Conservation (phyloP, 2,329 filamentous ascomycete species). For the Diaporthe amygdali region DNA sequence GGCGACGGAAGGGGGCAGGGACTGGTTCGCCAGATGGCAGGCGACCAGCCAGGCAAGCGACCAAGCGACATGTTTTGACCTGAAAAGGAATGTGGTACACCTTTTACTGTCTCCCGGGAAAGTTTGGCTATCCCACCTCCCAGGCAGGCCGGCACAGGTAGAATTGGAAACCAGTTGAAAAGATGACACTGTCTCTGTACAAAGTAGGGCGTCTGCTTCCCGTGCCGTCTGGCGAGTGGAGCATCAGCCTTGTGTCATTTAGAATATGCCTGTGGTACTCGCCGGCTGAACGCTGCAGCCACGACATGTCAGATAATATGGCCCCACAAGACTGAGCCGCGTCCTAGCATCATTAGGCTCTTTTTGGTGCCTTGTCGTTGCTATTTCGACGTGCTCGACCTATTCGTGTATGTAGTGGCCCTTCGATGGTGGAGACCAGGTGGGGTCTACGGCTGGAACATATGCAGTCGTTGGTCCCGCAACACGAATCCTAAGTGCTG, state of each 20-base stretch:
- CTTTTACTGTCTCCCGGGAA: not conserved
- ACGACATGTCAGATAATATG: not conserved
- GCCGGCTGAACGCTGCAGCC: not conserved
- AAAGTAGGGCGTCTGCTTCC: not conserved
- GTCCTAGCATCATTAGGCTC: not conserved
- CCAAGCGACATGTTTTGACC: not conserved
- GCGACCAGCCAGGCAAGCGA: not conserved
- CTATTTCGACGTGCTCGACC: not conserved
- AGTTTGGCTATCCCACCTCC: not conserved
- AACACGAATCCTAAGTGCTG: not conserved
- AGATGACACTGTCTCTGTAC: not conserved
- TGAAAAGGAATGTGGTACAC: not conserved
- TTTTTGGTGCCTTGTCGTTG: not conserved
- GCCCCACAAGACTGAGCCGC: conserved; percentile 2
- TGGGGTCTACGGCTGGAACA: conserved; percentile 4
- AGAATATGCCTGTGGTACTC: not conserved
- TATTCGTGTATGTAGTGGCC: not conserved
- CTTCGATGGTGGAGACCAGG: not conserved
- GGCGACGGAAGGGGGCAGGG: not conserved
- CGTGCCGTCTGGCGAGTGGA: not conserved
- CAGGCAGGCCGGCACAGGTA: not conserved
- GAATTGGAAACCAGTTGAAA: not conserved
- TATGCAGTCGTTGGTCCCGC: conserved; percentile 7
- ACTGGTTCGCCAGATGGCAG: not conserved
- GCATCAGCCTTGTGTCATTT: not conserved